Base-by-base conservation (phyloP, 306 rosid genomes). In the Vicia faba region DNA sequence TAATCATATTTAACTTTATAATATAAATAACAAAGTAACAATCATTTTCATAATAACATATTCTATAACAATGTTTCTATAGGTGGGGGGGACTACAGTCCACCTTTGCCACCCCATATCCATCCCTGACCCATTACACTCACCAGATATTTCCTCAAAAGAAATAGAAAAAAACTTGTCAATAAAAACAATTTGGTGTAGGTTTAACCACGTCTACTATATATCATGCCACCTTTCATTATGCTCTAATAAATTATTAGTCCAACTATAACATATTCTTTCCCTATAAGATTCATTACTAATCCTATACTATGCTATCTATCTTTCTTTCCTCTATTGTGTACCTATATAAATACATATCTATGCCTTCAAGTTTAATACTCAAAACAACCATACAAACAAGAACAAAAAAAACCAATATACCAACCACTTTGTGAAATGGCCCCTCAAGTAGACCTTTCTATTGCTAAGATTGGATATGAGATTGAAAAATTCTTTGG, bases 401-500 rank as follows among this genome's bases (percentile, higher is more conserved):
- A 58, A 5, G 9, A 33, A 25, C 28, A 25, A 25, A 29, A 57
- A 29, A 13, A 51, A 5, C 0, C 5, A 2, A 13, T 56, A 58
- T 4, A 29, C 1, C 36, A 61, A 61, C 2, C 29, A 69, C 8
- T 66, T 56, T 18, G 66, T 45, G 71, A 75, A 75, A 71, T 83
- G 84, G 84, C 72, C 72, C 74, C 78, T 41, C 80, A 77, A 49
- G 67, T 49, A 50, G 82, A 80, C 2, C 26, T 80, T 67, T 61
- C 57, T 0, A 77, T 83, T 63, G 69, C 57, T 0, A 77, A 77
- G 56, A 67, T 66, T 56, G 81, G 81, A 7, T 71, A 59, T 31
- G 81, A 78, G 29, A 77, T 77, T 16, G 81, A 77, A 2, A 78
- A 74, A 45, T 40, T 82, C 1, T 78, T 74, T 61, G 83, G 82